These are phyloP conservation scores for Quillaja saponaria DNA, from an alignment of 306 rosid species.

Conservation along the genomic window DNA sequence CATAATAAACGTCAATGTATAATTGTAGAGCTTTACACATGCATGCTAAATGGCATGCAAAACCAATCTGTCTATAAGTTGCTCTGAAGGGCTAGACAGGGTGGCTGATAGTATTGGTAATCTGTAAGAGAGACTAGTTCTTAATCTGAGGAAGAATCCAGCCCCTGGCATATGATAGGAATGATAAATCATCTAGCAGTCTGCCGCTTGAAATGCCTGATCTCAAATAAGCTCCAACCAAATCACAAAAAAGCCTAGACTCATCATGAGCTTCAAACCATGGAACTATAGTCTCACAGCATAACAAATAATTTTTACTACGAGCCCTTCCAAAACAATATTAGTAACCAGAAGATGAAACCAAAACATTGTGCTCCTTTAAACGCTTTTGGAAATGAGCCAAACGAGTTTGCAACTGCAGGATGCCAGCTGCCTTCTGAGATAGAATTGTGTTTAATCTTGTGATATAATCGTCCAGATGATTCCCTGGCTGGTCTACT, in stretches of 20 bases:
- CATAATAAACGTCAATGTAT: conserved; percentile 35
- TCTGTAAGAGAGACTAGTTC: conserved; percentile 25
- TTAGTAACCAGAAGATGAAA: conserved; percentile 70
- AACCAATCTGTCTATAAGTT: conserved; percentile 34
- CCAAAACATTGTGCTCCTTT: conserved; percentile 86
- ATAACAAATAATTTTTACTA: conserved; percentile 13
- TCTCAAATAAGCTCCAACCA: conserved; percentile 4
- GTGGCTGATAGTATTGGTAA: conserved; percentile 4
- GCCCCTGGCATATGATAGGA: not conserved
- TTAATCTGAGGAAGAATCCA: conserved; percentile 35
- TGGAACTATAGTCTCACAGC: conserved; percentile 26
- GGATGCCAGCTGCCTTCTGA: conserved; percentile 94
- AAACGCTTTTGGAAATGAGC: conserved; percentile 91
- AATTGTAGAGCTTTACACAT: conserved; percentile 43
- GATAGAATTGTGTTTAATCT: conserved; percentile 87
- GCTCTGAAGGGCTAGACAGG: conserved; percentile 25
- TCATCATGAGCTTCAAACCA: not conserved
- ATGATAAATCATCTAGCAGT: conserved; percentile 21
- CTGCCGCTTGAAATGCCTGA: conserved; percentile 12
- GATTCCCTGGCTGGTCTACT: conserved; percentile 98
- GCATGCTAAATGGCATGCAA: conserved; percentile 38
- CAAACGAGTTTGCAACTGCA: conserved; percentile 85
- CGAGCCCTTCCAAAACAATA: conserved; percentile 27
- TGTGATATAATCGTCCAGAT: conserved; percentile 72
- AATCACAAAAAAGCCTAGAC: not conserved